Evolutionary conservation across 176 grass and related monocot genomes (phyloP), one percentile per base, ranked within the genome.

Genomic region (Lolium perenne): DNA sequence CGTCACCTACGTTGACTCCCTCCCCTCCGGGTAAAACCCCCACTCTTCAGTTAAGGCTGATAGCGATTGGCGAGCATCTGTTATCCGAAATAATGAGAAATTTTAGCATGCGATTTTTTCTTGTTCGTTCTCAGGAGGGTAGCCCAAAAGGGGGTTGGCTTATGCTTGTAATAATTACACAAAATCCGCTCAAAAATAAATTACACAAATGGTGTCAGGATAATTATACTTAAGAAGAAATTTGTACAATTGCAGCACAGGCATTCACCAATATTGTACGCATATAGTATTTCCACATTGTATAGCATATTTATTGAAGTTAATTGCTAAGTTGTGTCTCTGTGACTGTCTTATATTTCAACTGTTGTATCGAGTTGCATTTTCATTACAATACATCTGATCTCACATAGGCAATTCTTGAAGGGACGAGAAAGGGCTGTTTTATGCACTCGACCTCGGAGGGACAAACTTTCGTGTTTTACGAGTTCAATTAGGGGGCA

Each of bases 401-500:
- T 8, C n/a, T 46, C 7, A 26, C 11, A 5, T 74, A 74, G 40
- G 53, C 66, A 70, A 79, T n/a, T 76, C 43, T 76, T 57, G 10
- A 57, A 92, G 89, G 81, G 80, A 81, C 48, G 92, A 97, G 81
- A 89, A 79, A 81, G 92, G 95, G 78, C 18, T 94, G 46, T 94
- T 91, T 90, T 97, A 94, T 81, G 95, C 92, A 64, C 90, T 97
- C 85, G 95, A 97, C 61, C 92, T 97, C 80, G 95, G 88, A 85
- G 92, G 95, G 84, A 97, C 95, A 77, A 97, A 97, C 62, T 94
- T 94, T 50, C 90, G 90, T 25, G 88, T 97, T 72, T 82, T 97
- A 66, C 86, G 88, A 53, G 76, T 97, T 74, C 90, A 92, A 84
- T 64, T 97, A 51, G 90, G 94, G 55, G 95, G 92, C 78, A 92